phyloP scores from a whole-genome alignment of 352 stramenopile species.

The Elongisporangium senticosum region DNA sequence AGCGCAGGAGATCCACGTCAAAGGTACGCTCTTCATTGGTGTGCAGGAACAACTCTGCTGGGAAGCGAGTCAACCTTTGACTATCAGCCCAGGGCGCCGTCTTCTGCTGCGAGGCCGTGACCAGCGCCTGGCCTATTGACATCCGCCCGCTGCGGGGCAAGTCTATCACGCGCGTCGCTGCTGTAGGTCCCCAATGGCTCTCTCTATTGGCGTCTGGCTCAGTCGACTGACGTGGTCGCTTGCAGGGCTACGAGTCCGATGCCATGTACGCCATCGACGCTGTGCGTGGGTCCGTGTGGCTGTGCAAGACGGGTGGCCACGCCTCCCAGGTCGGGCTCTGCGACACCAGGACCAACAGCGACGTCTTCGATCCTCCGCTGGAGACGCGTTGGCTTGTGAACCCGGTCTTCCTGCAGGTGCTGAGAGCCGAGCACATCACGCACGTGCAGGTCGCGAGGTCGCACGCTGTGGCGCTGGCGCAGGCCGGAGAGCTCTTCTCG shows the following conservation, averaged over 20 bases:
- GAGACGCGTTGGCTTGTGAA: conserved; percentile 68
- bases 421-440: conserved; percentile 54
- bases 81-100: conserved; percentile 49
- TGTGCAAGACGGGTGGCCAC: conserved; percentile 70
- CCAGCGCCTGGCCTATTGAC: conserved; percentile 33
- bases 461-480: conserved; percentile 68
- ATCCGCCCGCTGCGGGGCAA: conserved; percentile 59
- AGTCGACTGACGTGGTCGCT: conserved; percentile 6
- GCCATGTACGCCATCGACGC: conserved; percentile 66
- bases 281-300: conserved; percentile 44
- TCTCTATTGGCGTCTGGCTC: neutral
- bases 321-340: conserved; percentile 65
- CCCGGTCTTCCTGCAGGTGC: conserved; percentile 56
- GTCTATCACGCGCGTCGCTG: conserved; percentile 48
- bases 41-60: neutral
- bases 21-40: conserved; percentile 17
- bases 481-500: conserved; percentile 87
- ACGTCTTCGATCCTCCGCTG: conserved; percentile 41
- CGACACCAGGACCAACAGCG: conserved; percentile 23
- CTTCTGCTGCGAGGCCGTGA: conserved; percentile 57
- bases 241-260: conserved; percentile 55
- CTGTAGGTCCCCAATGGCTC: conserved; percentile 29
- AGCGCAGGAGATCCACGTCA: conserved; percentile 46
- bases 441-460: conserved; percentile 42
- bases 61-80: neutral